Evolutionary conservation across 768 basidiomycete genomes (phyloP).

Genomic region (Pleurotus citrinopileatus): DNA sequence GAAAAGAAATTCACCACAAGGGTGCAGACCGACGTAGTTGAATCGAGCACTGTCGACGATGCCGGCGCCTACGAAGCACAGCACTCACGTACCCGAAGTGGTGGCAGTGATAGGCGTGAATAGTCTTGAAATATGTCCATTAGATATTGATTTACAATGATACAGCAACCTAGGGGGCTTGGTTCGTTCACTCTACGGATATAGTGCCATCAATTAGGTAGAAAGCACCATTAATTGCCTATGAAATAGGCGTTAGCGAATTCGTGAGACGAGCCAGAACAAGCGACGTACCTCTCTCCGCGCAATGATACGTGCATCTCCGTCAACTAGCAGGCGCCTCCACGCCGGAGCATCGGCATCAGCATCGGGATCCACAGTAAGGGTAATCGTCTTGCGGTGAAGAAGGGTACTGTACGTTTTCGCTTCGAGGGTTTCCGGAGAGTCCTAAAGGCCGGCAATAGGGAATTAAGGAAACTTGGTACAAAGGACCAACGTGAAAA

Average conservation of each 20-base stretch:
- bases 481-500: not conserved
- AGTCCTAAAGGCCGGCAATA: conserved; percentile 34
- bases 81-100: too few species aligned
- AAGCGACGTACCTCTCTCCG: conserved; percentile 54
- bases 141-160: too few species aligned
- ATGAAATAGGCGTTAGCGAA: conserved; percentile 5
- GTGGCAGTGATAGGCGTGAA: too few species aligned
- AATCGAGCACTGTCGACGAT: too few species aligned
- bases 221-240: conserved; percentile 56
- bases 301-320: conserved; percentile 49
- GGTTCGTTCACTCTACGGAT: conserved; percentile 24
- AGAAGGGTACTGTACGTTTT: conserved; percentile 57
- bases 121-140: too few species aligned
- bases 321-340: conserved; percentile 56
- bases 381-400: conserved; percentile 53
- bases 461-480: not conserved
- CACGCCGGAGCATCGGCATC: conserved; percentile 36
- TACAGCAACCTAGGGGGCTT: too few species aligned
- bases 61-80: too few species aligned
- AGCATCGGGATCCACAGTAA: conserved; percentile 37
- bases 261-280: not conserved
- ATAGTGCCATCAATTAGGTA: conserved; percentile 60
- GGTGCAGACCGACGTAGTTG: too few species aligned
- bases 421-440: conserved; percentile 43
- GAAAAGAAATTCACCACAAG: too few species aligned